Base-by-base conservation (phyloP, 2,329 filamentous ascomycete genomes). In the Penicillium sp. region DNA sequence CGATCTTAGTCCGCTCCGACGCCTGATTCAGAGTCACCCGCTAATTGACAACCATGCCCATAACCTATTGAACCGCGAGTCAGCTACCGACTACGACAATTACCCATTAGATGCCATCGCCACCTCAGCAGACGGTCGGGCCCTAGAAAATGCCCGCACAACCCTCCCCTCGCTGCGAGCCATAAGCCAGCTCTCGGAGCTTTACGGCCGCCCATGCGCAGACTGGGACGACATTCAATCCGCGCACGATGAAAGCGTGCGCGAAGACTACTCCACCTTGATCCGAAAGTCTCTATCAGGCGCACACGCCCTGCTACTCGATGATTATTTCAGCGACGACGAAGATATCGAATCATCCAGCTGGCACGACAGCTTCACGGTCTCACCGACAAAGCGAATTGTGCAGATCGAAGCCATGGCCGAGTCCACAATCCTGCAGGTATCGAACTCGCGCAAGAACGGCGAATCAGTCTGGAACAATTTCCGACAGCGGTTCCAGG, bases 341-440 rank as follows among this genome's bases (percentile, higher is more conserved):
- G 79, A 55, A 35, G 53, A 82, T 8, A 81, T 84, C 2, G 81
- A 89, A 62, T 70, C 78, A 0, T 89, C 85, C 63, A 67, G 75
- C 5, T 89, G 85, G 82, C 87, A 91, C 68, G 81, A 88, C 68
- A 75, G 79, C 22, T 89, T 89, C 61, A 87, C 86, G 0, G 76
- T 79, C 20, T 84, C 83, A 51, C 76, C 81, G 8, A 89, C 85
- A 64, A 89, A 85, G 71, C 83, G 89, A 26, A 91, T 95, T 52
- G 85, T 93, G 18, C 83, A 90, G 9, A 89, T 95, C 60, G 90
- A 95, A 72, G 81, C 84, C 1, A 69, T 92, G 2, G 89, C 89
- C 0, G 83, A 85, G 35, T 76, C 82, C 10, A 77, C 91, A 24
- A 75, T 85, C 60, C 79, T 87, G 61, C 74, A 82, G 24, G 71